phyloP scores from a whole-genome alignment of 257 asterid species.

The Penstemon newberryi region DNA sequence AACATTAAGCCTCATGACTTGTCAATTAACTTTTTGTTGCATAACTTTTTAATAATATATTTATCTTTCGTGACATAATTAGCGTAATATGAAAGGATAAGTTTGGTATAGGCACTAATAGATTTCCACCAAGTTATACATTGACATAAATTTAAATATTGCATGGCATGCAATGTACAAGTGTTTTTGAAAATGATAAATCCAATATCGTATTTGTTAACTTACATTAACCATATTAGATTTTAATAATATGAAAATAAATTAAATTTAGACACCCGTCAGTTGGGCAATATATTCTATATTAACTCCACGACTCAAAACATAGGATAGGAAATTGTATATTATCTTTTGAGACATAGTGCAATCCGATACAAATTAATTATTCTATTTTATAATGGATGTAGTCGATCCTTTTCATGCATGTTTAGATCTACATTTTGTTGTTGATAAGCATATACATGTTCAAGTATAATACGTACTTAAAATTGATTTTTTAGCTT shows the following conservation, averaged over 20 bases:
- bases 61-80: conserved; percentile 6
- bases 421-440: neutral
- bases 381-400: no score
- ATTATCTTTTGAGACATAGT: neutral
- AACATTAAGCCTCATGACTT: neutral
- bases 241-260: no score
- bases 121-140: conserved; percentile 21
- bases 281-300: no score
- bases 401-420: neutral
- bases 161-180: no score
- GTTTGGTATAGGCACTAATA: neutral
- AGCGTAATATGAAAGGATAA: neutral
- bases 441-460: neutral
- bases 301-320: conserved; percentile 1
- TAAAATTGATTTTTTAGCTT: neutral
- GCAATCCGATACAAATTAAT: neutral
- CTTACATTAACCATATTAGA: no score
- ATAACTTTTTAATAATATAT: neutral
- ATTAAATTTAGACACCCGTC: no score
- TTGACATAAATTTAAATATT: neutral
- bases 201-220: no score
- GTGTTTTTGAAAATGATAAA: no score
- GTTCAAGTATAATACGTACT: neutral
- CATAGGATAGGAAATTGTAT: conserved; percentile 23
- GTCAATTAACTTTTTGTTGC: neutral